These are phyloP conservation scores for Rhynchosporium secalis DNA, from an alignment of 2,329 filamentous ascomycete species.

Conservation along the genomic window DNA sequence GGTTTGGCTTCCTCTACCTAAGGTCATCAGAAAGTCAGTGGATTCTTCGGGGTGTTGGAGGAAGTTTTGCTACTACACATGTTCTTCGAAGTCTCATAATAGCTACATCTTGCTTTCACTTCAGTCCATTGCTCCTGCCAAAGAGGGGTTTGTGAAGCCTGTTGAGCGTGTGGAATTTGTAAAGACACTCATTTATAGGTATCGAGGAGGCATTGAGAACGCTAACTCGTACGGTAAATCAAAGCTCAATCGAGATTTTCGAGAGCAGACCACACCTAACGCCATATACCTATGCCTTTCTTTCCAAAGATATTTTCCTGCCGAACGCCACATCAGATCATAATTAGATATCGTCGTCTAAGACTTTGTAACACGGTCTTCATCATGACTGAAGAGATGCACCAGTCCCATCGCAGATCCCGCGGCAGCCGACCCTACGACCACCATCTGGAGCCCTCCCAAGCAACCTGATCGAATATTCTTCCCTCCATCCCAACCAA, in stretches of 20 bases:
- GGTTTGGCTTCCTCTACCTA: too few species aligned
- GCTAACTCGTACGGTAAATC: constrained; percentile 8
- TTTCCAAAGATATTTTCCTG: constrained; percentile 11
- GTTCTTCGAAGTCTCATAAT: too few species aligned
- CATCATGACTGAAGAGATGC: constrained; percentile 34
- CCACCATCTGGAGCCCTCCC: constrained; percentile 45
- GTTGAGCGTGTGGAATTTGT: not conserved
- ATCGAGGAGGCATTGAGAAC: not conserved
- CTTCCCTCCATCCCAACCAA: constrained; percentile 38
- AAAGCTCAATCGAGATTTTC: constrained; percentile 33
- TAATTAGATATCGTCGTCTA: constrained; percentile 12
- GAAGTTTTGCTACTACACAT: too few species aligned
- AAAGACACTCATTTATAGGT: not conserved
- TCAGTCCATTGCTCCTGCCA: too few species aligned
- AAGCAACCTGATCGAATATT: constrained; percentile 35
- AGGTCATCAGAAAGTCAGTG: too few species aligned
- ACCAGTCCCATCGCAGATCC: constrained; percentile 44
- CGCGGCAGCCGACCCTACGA: constrained; percentile 43
- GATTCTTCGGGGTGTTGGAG: too few species aligned
- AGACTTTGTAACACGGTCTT: constrained; percentile 8
- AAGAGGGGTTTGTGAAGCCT: too few species aligned
- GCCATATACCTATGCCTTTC: constrained; percentile 16
- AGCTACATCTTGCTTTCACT: too few species aligned
- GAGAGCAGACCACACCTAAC: constrained; percentile 24
- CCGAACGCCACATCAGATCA: constrained; percentile 15